A percentile compares a stretch with the other conserved stretches of the same genome.
Evolutionary conservation across 164 flowering plant species (phyloP).

Genomic region (Dillenia turbinata): DNA sequence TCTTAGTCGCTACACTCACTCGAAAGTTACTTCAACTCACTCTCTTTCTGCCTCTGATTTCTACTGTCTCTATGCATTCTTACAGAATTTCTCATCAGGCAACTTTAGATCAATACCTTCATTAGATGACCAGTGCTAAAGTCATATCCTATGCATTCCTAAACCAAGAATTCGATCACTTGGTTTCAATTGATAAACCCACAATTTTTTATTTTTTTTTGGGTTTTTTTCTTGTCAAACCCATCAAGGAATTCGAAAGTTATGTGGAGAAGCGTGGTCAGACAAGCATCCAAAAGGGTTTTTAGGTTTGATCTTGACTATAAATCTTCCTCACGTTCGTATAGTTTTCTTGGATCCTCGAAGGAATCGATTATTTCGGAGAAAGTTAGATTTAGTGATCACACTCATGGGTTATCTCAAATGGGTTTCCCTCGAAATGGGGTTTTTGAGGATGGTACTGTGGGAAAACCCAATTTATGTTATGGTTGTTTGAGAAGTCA

Average conservation of each 20-base stretch:
- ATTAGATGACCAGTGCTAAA: constrained; percentile 37
- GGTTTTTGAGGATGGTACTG: constrained; percentile 19
- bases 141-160: constrained; percentile 11
- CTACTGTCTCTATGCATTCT: constrained; percentile 10
- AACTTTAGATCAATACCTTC: not conserved
- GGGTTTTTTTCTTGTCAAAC: too few species aligned
- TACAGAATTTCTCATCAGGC: not conserved
- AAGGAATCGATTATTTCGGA: constrained; percentile 13
- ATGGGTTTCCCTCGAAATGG: constrained; percentile 22
- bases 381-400: constrained; percentile 12
- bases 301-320: constrained; percentile 7
- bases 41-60: not conserved
- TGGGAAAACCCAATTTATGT: constrained; percentile 20
- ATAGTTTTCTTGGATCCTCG: constrained; percentile 20
- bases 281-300: constrained; percentile 22
- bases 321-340: constrained; percentile 11
- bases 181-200: constrained; percentile 12
- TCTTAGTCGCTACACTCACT: not conserved
- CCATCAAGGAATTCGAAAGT: constrained; percentile 17
- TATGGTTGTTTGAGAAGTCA: constrained; percentile 14
- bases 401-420: constrained; percentile 15
- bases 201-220: too few species aligned
- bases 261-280: constrained; percentile 52
- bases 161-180: constrained; percentile 12
- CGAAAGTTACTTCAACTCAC: not conserved